phyloP scores from a whole-genome alignment of 129 eudicot genomes.

The Daucus carota region DNA sequence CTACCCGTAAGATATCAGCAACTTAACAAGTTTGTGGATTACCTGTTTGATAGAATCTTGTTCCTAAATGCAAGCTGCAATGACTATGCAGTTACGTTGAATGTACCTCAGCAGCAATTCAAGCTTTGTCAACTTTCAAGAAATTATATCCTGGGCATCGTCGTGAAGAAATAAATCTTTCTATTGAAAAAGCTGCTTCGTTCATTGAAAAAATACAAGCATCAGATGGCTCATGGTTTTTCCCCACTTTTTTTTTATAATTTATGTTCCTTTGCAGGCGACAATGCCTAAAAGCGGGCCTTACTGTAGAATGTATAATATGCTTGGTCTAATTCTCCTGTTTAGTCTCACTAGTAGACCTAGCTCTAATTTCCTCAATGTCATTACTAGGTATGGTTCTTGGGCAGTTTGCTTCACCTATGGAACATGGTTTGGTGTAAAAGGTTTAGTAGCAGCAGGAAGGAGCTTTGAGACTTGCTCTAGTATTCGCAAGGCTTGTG shows the following conservation, averaged over 20 bases:
- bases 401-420: constrained; percentile 97
- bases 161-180: constrained; percentile 53
- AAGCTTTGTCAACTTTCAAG: constrained; percentile 65
- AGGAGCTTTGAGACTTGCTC: constrained; percentile 49
- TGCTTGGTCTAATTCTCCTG: not conserved
- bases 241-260: not conserved
- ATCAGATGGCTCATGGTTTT: constrained; percentile 87
- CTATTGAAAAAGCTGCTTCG: constrained; percentile 49
- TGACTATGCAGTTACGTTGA: constrained; percentile 59
- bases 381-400: constrained; percentile 83
- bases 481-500: constrained; percentile 81
- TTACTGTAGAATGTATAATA: not conserved
- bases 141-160: constrained; percentile 72
- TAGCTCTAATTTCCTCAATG: constrained; percentile 12
- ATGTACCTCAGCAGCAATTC: constrained; percentile 94
- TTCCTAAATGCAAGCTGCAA: constrained; percentile 9
- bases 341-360: not conserved
- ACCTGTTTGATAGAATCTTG: not conserved
- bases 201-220: constrained; percentile 67
- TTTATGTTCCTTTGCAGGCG: not conserved
- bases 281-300: not conserved
- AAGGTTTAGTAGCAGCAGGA: constrained; percentile 85
- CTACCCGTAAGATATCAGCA: constrained; percentile 71
- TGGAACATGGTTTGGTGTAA: constrained; percentile 92
- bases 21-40: not conserved